These are phyloP conservation scores for Pleurotus giganteus DNA, from an alignment of 768 basidiomycete species.

Conservation along the genomic window DNA sequence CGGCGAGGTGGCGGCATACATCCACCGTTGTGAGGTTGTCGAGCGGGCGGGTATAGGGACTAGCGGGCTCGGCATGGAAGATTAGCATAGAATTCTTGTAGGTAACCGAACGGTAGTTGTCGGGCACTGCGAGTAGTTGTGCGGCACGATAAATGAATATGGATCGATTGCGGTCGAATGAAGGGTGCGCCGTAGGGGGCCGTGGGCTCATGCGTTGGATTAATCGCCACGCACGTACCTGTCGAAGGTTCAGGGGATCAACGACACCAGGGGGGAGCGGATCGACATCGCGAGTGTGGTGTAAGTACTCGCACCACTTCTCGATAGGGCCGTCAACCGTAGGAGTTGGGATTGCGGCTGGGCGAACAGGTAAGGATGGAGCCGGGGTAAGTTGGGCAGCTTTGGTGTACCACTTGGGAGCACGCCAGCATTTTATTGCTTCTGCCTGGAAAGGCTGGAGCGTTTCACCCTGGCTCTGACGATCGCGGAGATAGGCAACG, in stretches of 20 bases:
- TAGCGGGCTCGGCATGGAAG: background rate
- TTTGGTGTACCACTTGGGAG: too few species aligned
- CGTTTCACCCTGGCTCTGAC: too few species aligned
- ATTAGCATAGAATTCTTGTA: background rate
- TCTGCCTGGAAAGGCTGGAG: too few species aligned
- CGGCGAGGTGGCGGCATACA: constrained; percentile 14
- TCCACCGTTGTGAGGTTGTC: background rate
- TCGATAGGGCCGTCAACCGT: background rate
- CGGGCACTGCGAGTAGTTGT: background rate
- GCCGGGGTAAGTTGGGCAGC: too few species aligned
- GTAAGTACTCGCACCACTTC: background rate
- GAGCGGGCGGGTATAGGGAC: background rate
- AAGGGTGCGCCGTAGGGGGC: background rate
- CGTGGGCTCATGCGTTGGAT: background rate
- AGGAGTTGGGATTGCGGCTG: background rate
- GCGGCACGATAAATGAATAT: background rate
- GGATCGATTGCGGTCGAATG: background rate
- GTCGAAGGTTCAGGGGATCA: background rate
- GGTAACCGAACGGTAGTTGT: background rate
- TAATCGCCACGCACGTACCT: background rate
- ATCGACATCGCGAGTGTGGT: background rate
- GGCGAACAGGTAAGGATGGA: too few species aligned
- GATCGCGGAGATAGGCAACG: too few species aligned
- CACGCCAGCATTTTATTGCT: too few species aligned
- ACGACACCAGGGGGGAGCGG: background rate